These are phyloP conservation scores for Neurospora hispaniola DNA, from an alignment of 495 filamentous ascomycete species.

Conservation along the genomic window DNA sequence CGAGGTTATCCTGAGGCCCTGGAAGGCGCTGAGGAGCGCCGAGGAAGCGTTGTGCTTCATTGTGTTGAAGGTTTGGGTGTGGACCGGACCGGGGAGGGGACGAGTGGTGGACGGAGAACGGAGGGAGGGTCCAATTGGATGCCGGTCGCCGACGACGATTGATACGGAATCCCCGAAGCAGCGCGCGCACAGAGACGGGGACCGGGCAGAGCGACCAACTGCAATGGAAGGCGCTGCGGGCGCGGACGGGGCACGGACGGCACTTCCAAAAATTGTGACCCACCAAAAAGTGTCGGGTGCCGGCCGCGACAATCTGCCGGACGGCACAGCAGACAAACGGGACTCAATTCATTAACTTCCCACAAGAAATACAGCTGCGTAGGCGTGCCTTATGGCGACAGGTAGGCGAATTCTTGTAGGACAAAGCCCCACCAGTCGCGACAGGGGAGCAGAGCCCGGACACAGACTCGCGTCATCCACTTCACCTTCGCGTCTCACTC, in stretches of 20 bases:
- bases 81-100: background rate
- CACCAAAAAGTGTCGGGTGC: background rate
- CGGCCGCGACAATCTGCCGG: background rate
- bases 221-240: background rate
- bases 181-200: background rate
- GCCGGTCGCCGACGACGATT: background rate
- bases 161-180: background rate
- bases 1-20: constrained; percentile 29
- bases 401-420: background rate
- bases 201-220: background rate
- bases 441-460: background rate
- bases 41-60: constrained; percentile 32
- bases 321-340: background rate
- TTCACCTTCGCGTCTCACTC: background rate
- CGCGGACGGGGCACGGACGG: background rate
- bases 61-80: constrained; percentile 8
- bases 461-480: background rate
- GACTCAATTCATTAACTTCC: background rate
- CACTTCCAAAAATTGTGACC: background rate
- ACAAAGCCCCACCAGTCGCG: background rate
- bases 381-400: too few species aligned
- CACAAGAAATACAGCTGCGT: background rate
- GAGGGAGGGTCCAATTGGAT: background rate
- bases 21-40: constrained; percentile 32
- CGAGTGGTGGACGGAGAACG: background rate